These are phyloP conservation scores for Talaromyces wortmannii DNA, from an alignment of 495 filamentous ascomycete species.

Conservation along the genomic window DNA sequence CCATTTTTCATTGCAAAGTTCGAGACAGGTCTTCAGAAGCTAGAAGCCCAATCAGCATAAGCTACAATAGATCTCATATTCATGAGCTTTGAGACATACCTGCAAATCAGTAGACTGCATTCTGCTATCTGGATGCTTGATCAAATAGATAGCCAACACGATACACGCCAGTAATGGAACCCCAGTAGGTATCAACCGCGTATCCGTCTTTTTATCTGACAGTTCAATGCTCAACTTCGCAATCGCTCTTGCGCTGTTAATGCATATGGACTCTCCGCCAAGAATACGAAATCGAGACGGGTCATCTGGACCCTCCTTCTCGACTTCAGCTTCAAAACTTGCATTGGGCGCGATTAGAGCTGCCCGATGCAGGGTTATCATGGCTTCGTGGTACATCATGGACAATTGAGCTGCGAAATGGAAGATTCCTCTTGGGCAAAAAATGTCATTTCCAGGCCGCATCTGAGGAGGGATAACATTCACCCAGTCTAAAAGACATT, in stretches of 20 bases:
- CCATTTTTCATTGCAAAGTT: slow-evolving; percentile 3
- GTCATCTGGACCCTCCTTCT: slow-evolving; percentile 1
- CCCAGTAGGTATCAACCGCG: not conserved
- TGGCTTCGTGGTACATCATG: slow-evolving; percentile 1
- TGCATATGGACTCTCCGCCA: not conserved
- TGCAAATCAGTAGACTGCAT: not conserved
- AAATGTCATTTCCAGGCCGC: slow-evolving; percentile 1
- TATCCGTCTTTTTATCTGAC: not conserved
- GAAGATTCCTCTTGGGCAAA: not conserved
- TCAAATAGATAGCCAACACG: not conserved
- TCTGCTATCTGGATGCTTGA: slow-evolving; percentile 2
- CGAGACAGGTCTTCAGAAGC: not conserved
- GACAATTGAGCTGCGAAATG: not conserved
- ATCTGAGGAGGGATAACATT: slow-evolving; percentile 1
- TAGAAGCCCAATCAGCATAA: not conserved
- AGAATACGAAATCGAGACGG: not conserved
- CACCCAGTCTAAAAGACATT: not conserved
- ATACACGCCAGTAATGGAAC: slow-evolving; percentile 1
- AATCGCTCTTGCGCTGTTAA: not conserved
- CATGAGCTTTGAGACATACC: not conserved
- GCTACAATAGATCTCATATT: not conserved
- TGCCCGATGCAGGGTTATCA: not conserved
- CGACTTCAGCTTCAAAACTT: not conserved
- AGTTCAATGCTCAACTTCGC: not conserved
- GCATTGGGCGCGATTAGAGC: not conserved